Evolutionary conservation across 495 filamentous ascomycete genomes (phyloP).

Genomic region (Hypoxylon intermedium): DNA sequence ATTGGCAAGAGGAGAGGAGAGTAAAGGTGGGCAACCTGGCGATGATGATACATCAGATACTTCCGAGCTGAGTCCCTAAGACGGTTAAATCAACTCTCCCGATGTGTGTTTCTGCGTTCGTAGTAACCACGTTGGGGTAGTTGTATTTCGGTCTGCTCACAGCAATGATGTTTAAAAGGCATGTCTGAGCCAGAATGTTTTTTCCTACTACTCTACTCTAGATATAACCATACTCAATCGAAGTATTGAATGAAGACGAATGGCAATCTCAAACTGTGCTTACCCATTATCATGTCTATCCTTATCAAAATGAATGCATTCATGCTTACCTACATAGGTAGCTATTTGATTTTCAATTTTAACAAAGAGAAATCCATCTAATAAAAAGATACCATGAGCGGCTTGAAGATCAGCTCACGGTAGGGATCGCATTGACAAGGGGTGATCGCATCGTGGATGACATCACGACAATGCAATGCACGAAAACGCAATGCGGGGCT

Average conservation of each 20-base stretch:
- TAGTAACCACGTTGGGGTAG: constrained; percentile 37
- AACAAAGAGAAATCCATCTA: background rate
- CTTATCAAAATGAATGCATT: too few relatives aligned
- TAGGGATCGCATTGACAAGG: constrained; percentile 4
- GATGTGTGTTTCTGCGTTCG: constrained; percentile 37
- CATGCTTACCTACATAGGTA: background rate
- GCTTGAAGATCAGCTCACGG: background rate
- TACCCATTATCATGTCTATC: too few relatives aligned
- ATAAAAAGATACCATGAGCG: background rate
- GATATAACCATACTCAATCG: too few relatives aligned
- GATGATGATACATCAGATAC: constrained; percentile 68
- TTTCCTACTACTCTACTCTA: background rate
- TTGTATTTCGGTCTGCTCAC: constrained; percentile 38
- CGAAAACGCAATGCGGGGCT: constrained; percentile 28
- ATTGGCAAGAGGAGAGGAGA: background rate
- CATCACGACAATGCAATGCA: constrained; percentile 35
- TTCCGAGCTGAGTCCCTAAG: constrained; percentile 56
- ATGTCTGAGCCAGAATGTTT: constrained; percentile 54
- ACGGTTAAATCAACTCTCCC: constrained; percentile 28
- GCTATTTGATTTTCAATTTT: background rate
- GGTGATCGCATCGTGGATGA: constrained; percentile 11
- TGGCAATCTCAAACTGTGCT: too few relatives aligned
- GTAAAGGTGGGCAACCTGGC: constrained; percentile 42
- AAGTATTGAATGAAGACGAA: too few relatives aligned
- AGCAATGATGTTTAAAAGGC: constrained; percentile 56